These are phyloP conservation scores for Senecio squalidus DNA, from an alignment of 140 eudicot species.

Conservation along the genomic window DNA sequence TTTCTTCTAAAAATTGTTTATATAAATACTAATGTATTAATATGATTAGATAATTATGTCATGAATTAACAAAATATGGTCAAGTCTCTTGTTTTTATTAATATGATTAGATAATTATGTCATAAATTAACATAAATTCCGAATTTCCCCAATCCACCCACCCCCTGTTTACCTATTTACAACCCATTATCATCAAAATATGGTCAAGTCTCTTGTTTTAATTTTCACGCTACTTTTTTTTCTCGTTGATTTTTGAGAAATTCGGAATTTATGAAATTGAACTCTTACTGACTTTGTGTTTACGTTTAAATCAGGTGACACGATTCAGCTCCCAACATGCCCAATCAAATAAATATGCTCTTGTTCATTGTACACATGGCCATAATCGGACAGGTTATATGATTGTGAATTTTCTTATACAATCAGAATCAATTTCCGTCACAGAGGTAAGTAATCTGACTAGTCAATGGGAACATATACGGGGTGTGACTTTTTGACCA, in stretches of 20 bases:
- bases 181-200: too few relatives aligned
- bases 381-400: slow-evolving; percentile 95
- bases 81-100: too few relatives aligned
- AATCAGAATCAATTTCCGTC: slow-evolving; percentile 54
- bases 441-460: slow-evolving; percentile 57
- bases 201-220: background rate
- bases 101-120: too few relatives aligned
- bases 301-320: slow-evolving; percentile 33
- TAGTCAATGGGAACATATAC: background rate
- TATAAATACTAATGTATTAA: too few relatives aligned
- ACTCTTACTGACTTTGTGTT: slow-evolving; percentile 15
- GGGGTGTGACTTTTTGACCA: background rate
- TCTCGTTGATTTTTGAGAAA: background rate
- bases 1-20: too few relatives aligned
- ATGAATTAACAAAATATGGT: too few relatives aligned
- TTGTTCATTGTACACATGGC: slow-evolving; percentile 98
- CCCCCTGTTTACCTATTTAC: too few relatives aligned
- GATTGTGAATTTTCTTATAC: slow-evolving; percentile 83
- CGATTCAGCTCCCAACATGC: slow-evolving; percentile 43
- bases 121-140: too few relatives aligned
- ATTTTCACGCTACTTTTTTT: background rate
- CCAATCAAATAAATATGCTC: slow-evolving; percentile 49
- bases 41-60: too few relatives aligned
- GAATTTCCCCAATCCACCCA: too few relatives aligned
- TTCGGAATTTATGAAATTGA: background rate